Base-by-base conservation (phyloP, 805 yeast species). In the Candida golubevii region DNA sequence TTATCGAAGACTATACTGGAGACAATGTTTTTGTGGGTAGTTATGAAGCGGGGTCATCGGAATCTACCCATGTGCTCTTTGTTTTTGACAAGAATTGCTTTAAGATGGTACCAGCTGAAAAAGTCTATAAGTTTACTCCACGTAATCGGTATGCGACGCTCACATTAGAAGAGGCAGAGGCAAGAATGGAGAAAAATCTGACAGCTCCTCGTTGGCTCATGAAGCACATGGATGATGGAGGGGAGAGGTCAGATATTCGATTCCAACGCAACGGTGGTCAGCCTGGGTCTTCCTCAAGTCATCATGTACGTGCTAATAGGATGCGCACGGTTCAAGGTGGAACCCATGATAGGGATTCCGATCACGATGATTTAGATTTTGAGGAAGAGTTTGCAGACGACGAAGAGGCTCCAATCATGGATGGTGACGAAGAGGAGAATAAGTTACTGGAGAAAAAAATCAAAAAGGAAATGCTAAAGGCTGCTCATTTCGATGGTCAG, bases 301-400 rank as follows among this genome's bases (percentile, higher is more conserved):
- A 13, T 11, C 42, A 30, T 26, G 8, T 39, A 8, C 38, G 42
- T 26, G n/a, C 35, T 8, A 42, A 41, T 35, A 58, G 67, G 33
- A 55, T 72, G 53, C 60, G 74, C 54, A 67, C 77, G 33, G 75
- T 74, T 23, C 59, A 69, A 11, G 77, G 77, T 8, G 72, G 69
- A 1, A 58, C 68, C 66, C 75, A 68, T 46, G 78, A 71, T 34
- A 59, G 80, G 48, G 88, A 81, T 53, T 83, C 88, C 9, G 96
- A 88, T 46, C 88, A 86, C 51, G 97, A 90, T 52, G 97, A 89
- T 59, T 69, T 93, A 57, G 99, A 91, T 66, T 91, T 75, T 58
- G 97, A 93, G 55, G 98, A 93, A 62, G 97, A 90, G 62, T 93
- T 93, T 66, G 97, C 93, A 26, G 99, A 93, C 64, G 99, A 93